Base-by-base conservation (phyloP, 148 eudicot genomes). In the Vaccinium vitisidaea region DNA sequence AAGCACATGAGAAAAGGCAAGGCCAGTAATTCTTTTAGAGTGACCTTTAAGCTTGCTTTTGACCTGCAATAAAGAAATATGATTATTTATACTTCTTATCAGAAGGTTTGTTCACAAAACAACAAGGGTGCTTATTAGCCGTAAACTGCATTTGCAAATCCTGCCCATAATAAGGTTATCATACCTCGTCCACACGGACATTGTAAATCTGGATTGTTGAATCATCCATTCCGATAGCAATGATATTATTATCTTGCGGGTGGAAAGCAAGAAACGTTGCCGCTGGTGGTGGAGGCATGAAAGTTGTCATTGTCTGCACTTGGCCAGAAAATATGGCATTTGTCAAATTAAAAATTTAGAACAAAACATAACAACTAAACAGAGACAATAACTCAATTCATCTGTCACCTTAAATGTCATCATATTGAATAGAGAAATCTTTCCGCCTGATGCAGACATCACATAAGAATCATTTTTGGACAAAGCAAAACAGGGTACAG, bases 201-300 rank as follows among this genome's bases (percentile, higher is more conserved):
- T 94, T 96, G 86, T 94, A 96, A 83, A 96, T 94, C 84, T 94
- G 97, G 84, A 96, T 96, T 48, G 95, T 89, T 32, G 98, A 92
- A 83, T 96, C 99, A 86, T 94, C 99, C 97, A 94, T 92, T 83
- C 99, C 99, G 85, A 96, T 93, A 61, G 98, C 99, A 86, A 96
- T 94, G 59, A 96, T 93, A 87, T 96, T 96, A 88, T 96, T 96
- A 80, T 96, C 98, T 82, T 94, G 94, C 39, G 99, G 99, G 87
- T 96, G 96, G 81, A 94, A 94, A 69, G 96, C 97, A 83, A 96
- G 91, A 88, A 95, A 96, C 23, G 98, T 94, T 50, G 99, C 98
- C 55, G 97, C 99, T 49, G 99, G 98, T 87, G 99, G 95, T 19
- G 98, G 92, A 48, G 95, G 92, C 97, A 93, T 93, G 88, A 94